These are phyloP conservation scores for Phytopythium sindhum DNA, from an alignment of 352 stramenopile species.

Conservation along the genomic window DNA sequence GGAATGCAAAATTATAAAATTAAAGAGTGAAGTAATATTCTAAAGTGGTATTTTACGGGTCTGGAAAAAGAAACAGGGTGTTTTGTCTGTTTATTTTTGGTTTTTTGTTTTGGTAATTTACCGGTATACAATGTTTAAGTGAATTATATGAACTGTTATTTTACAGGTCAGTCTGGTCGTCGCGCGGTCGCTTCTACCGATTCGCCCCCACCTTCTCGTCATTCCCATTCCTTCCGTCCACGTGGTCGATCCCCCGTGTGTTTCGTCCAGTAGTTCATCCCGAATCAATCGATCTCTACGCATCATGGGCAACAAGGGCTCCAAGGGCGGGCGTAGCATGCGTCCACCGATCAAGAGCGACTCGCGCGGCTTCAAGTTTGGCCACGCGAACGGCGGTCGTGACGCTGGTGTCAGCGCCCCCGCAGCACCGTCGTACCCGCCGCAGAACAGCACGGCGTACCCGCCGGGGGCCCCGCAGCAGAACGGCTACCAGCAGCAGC, in stretches of 20 bases:
- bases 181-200: neutral
- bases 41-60: too few relatives aligned
- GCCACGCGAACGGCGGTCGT: conserved; percentile 40
- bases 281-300: neutral
- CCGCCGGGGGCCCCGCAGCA: conserved; percentile 28
- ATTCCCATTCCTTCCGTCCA: conserved; percentile 35
- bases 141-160: too few relatives aligned
- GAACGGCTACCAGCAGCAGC: conserved; percentile 15
- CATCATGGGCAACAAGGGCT: conserved; percentile 83
- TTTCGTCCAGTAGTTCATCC: neutral
- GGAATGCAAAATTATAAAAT: too few relatives aligned
- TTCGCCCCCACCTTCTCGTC: conserved; percentile 4
- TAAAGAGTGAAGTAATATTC: too few relatives aligned
- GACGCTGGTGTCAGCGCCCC: conserved; percentile 72
- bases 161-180: neutral
- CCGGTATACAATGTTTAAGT: too few relatives aligned
- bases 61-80: too few relatives aligned
- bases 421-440: conserved; percentile 55
- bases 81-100: too few relatives aligned
- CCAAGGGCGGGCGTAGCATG: conserved; percentile 62
- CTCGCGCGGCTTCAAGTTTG: conserved; percentile 78
- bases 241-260: conserved; percentile 7
- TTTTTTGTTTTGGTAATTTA: neutral
- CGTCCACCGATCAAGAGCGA: conserved; percentile 83
- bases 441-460: conserved; percentile 15